phyloP scores from a whole-genome alignment of 768 basidiomycete species.

The Mycena galopus region DNA sequence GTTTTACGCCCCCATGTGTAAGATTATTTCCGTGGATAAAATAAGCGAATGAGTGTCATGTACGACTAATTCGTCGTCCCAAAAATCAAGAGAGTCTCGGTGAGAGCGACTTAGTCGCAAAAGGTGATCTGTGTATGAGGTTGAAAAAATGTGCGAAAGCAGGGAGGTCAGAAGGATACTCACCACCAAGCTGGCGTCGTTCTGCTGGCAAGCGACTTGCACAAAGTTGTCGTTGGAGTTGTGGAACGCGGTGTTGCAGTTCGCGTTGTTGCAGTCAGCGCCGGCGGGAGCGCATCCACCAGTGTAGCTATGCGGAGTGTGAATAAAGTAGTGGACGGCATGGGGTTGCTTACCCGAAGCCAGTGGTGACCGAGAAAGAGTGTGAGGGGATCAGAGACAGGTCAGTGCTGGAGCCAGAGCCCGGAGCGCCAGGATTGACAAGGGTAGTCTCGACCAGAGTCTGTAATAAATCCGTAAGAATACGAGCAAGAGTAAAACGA shows the following conservation, averaged over 20 bases:
- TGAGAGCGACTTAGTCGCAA: no score
- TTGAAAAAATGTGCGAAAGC: neutral
- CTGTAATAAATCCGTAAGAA: no score
- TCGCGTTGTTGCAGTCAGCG: conserved; percentile 42
- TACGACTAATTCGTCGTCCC: no score
- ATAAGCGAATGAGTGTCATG: no score
- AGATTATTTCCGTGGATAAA: no score
- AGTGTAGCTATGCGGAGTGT: no score
- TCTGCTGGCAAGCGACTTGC: conserved; percentile 48
- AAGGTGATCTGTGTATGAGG: no score
- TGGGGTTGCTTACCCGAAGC: no score
- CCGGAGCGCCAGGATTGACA: conserved; percentile 46
- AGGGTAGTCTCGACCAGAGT: conserved; percentile 50
- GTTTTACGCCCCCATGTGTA: no score
- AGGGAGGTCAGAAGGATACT: neutral
- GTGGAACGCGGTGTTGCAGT: conserved; percentile 49
- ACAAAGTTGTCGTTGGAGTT: conserved; percentile 42
- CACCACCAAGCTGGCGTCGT: conserved; percentile 43
- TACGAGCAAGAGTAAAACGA: no score
- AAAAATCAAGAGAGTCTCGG: no score
- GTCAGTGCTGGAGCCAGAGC: conserved; percentile 51
- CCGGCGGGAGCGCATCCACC: conserved; percentile 45
- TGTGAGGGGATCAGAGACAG: conserved; percentile 49
- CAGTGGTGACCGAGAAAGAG: conserved; percentile 50
- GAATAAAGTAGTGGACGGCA: no score